phyloP scores from a whole-genome alignment of 2,329 filamentous ascomycete species.

The Beauveria sp. region DNA sequence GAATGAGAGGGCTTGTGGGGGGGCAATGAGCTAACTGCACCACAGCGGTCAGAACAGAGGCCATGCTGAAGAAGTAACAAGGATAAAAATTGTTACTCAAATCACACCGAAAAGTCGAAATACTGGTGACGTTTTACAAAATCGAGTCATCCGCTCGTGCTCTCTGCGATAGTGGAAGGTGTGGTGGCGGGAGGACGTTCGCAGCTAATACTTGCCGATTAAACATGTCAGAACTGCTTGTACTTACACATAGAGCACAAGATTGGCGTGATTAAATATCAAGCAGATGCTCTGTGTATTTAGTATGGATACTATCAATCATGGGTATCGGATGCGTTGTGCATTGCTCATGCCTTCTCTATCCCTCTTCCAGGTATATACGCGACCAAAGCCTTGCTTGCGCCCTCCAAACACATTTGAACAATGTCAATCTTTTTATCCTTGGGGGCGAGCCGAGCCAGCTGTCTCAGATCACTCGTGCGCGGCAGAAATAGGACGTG shows the following conservation, averaged over 20 bases:
- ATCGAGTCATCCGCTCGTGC: no score
- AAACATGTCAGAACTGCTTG: neutral
- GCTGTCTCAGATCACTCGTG: constrained; percentile 73
- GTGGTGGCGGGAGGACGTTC: no score
- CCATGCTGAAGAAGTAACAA: neutral
- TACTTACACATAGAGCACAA: neutral
- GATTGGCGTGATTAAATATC: neutral
- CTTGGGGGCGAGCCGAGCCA: constrained; percentile 50
- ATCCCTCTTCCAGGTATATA: constrained; percentile 40
- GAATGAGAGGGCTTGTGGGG: constrained; percentile 8
- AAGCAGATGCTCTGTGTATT: neutral
- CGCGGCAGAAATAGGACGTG: constrained; percentile 77
- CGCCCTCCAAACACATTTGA: constrained; percentile 87
- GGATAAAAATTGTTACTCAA: neutral
- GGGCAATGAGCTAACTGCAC: neutral
- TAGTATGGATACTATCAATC: neutral
- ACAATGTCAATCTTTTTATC: constrained; percentile 60
- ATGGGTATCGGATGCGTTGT: neutral
- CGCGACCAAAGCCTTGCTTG: constrained; percentile 73
- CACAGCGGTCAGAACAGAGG: neutral
- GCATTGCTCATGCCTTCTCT: neutral
- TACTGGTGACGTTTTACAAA: no score
- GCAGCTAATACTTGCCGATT: neutral
- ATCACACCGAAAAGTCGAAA: no score
- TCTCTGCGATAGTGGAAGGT: no score